phyloP scores from a whole-genome alignment of 768 basidiomycete species.

The Pisolithus orientalis region DNA sequence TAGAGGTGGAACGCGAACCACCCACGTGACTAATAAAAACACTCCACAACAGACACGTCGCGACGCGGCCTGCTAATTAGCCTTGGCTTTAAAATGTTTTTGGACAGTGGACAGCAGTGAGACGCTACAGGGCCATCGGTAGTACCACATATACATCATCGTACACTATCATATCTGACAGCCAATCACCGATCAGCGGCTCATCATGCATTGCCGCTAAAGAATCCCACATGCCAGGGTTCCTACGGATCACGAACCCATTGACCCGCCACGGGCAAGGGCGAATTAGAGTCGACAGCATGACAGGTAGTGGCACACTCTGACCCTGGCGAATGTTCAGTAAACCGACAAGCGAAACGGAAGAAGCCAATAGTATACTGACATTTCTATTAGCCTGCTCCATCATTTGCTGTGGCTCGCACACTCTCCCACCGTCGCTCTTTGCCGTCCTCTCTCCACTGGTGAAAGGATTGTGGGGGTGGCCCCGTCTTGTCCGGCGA shows the following conservation, averaged over 20 bases:
- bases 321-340: background rate
- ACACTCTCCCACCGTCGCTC: constrained; percentile 34
- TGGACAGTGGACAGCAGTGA: too few relatives aligned
- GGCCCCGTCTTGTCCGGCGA: constrained; percentile 19
- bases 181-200: too few relatives aligned
- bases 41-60: constrained; percentile 31
- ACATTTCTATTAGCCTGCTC: background rate
- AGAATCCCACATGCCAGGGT: background rate
- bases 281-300: background rate
- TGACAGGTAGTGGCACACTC: background rate
- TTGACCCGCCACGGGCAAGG: background rate
- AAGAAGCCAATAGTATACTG: background rate
- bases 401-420: background rate
- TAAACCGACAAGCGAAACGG: background rate
- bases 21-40: constrained; percentile 33
- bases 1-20: constrained; percentile 31
- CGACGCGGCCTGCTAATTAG: constrained; percentile 12
- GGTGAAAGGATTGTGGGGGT: constrained; percentile 5
- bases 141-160: too few relatives aligned
- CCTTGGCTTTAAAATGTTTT: background rate
- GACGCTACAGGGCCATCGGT: too few relatives aligned
- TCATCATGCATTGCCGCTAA: background rate
- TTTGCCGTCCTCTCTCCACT: constrained; percentile 39
- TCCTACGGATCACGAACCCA: background rate
- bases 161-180: too few relatives aligned